Evolutionary conservation across 208 protist species (phyloP).

Genomic region (Crithidia thermophila): DNA sequence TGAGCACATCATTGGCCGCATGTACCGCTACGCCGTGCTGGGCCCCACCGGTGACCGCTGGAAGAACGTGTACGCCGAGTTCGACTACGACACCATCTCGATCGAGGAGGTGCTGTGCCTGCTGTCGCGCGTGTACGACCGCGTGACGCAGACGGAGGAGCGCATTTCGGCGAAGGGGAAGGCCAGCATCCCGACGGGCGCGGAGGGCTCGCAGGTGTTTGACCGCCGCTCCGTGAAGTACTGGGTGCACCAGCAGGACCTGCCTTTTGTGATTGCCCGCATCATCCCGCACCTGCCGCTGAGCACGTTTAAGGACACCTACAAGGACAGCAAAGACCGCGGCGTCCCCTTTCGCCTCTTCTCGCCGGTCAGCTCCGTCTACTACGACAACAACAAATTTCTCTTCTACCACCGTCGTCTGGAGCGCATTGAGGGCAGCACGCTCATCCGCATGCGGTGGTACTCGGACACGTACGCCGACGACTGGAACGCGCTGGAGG

Average conservation of each 20-base stretch:
- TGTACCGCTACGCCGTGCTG: slow-evolving; percentile 88
- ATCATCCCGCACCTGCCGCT: slow-evolving; percentile 88
- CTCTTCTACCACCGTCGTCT: slow-evolving; percentile 86
- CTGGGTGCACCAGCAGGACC: slow-evolving; percentile 88
- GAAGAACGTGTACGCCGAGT: slow-evolving; percentile 69
- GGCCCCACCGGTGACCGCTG: slow-evolving; percentile 81
- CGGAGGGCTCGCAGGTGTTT: slow-evolving; percentile 85
- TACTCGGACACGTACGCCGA: slow-evolving; percentile 80
- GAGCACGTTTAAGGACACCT: slow-evolving; percentile 88
- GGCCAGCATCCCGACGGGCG: slow-evolving; percentile 51
- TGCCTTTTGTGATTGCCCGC: slow-evolving; percentile 88
- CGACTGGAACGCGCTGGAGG: slow-evolving; percentile 72
- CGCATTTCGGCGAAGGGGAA: slow-evolving; percentile 64
- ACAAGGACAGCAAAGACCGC: slow-evolving; percentile 57
- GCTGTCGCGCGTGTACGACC: slow-evolving; percentile 79
- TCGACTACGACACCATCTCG: slow-evolving; percentile 63
- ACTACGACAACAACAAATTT: slow-evolving; percentile 90
- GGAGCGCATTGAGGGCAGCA: slow-evolving; percentile 83
- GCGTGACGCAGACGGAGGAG: slow-evolving; percentile 69
- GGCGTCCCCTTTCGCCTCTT: slow-evolving; percentile 70
- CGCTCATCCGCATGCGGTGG: slow-evolving; percentile 90
- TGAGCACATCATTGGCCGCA: slow-evolving; percentile 85
- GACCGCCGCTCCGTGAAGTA: slow-evolving; percentile 90
- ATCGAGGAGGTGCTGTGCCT: slow-evolving; percentile 76
- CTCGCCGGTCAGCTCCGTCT: slow-evolving; percentile 85